phyloP scores from a whole-genome alignment of 2,329 filamentous ascomycete species.

The Geoglossum cookeanum region DNA sequence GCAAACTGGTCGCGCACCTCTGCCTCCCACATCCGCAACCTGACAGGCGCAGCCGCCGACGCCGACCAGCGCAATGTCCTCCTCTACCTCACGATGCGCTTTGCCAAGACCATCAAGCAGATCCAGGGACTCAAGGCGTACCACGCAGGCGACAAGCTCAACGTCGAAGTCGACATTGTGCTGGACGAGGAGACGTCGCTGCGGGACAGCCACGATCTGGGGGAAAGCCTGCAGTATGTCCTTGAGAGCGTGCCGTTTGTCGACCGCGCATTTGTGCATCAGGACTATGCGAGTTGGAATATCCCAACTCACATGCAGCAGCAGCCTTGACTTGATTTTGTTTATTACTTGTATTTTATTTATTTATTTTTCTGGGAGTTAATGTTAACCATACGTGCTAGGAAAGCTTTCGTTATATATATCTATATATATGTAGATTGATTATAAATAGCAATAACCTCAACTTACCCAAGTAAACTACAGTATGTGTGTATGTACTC shows the following conservation, averaged over 20 bases:
- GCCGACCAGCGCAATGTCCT: conserved; percentile 71
- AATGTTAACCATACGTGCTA: too few relatives aligned
- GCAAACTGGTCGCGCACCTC: conserved; percentile 60
- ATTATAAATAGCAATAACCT: too few relatives aligned
- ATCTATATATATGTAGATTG: too few relatives aligned
- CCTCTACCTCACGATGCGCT: conserved; percentile 83
- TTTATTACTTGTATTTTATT: background rate
- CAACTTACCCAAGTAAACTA: too few relatives aligned
- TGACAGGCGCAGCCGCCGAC: conserved; percentile 59
- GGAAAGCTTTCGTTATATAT: too few relatives aligned
- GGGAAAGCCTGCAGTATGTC: conserved; percentile 64
- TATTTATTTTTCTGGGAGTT: too few relatives aligned
- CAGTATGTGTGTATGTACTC: too few relatives aligned
- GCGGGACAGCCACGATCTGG: conserved; percentile 64
- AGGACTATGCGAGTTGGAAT: conserved; percentile 31
- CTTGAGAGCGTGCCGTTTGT: conserved; percentile 69
- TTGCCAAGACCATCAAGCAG: conserved; percentile 69
- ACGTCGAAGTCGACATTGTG: conserved; percentile 69
- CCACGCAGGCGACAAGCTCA: conserved; percentile 69
- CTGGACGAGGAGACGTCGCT: conserved; percentile 57
- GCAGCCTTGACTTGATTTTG: background rate
- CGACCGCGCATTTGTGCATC: conserved; percentile 32
- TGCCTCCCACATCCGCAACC: conserved; percentile 57
- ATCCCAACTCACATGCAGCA: conserved; percentile 11
- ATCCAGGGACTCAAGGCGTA: conserved; percentile 76